phyloP scores from a whole-genome alignment of 352 stramenopile genomes.

The Phytophthora ramorum region DNA sequence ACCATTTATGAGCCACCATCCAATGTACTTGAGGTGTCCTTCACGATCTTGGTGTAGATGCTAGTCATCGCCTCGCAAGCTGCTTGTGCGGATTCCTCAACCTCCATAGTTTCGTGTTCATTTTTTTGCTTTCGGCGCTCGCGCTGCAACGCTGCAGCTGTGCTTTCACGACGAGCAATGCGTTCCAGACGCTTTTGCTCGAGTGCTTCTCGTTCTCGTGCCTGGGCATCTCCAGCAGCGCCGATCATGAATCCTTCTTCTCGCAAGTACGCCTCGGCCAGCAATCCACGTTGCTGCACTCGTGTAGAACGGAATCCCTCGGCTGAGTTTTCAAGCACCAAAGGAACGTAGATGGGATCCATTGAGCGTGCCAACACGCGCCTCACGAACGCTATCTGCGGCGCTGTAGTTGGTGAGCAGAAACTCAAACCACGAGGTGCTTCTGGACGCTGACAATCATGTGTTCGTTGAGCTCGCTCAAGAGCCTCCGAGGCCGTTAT shows the following conservation, averaged over 20 bases:
- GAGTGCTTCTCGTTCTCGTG: constrained; percentile 29
- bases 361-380: constrained; percentile 52
- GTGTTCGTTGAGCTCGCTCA: constrained; percentile 65
- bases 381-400: constrained; percentile 56
- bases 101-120: constrained; percentile 29
- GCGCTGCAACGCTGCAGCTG: constrained; percentile 40
- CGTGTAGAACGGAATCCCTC: constrained; percentile 47
- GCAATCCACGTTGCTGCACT: constrained; percentile 59
- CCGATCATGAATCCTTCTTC: constrained; percentile 74
- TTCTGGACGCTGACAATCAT: constrained; percentile 63
- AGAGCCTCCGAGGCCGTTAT: constrained; percentile 62
- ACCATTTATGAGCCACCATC: constrained; percentile 26
- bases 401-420: constrained; percentile 57
- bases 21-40: constrained; percentile 8
- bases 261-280: constrained; percentile 48
- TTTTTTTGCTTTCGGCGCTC: constrained; percentile 30
- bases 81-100: constrained; percentile 33
- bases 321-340: constrained; percentile 58
- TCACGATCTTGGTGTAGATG: constrained; percentile 21
- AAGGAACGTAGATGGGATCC: constrained; percentile 68
- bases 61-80: constrained; percentile 8
- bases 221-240: constrained; percentile 31
- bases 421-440: constrained; percentile 33
- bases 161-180: constrained; percentile 53
- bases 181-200: constrained; percentile 48